Evolutionary conservation across 1,139 yeast genomes (phyloP), one percentile per base, ranked within the genome.

Genomic region (Saccharomyces uvarum): DNA sequence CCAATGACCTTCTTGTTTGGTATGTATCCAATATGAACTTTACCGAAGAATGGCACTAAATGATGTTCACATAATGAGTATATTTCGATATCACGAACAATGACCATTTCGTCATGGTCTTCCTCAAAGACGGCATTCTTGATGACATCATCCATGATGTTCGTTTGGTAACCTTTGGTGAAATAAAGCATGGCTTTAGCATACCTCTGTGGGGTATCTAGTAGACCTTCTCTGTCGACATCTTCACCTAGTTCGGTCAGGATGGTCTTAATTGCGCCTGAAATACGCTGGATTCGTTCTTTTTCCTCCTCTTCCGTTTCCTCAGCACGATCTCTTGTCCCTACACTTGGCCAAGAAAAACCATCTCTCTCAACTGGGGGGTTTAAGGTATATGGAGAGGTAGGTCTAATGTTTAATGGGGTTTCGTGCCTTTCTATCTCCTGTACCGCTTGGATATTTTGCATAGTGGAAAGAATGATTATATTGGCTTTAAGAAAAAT

Each of bases 21-120:
- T 60, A 93, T 91, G 72, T 93, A 93, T 14, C 95, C 99, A 62
- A 93, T 93, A 68, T 91, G 97, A 53, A 93, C 96, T 67, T 91
- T 91, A 55, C 99, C 99, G 65, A 84, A 88, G 69, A 95, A 93
- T 26, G 99, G 99, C 24, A 95, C 99, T 65, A 93, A 76, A 72
- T 93, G 99, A 70, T 93, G 99, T 72, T 93, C 99, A 73, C 99
- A 93, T 56, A 93, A 76, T 4, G 97, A 88, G 71, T 86, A 88
- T 52, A 93, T 82, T 65, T 90, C 97, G 58, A 93, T 93, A 70
- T 95, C 98, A 69, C 93, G 81, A 32, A 93, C 99, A 62, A 93
- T 91, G 50, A 93, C 99, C 98, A 93, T 93, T 70, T 93, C 99
- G 70, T 93, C 98, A 70, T 95, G 99, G 69, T 95, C 96, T 70